phyloP scores from a whole-genome alignment of 2,329 filamentous ascomycete species.

The Pseudogymnoascus sp. region DNA sequence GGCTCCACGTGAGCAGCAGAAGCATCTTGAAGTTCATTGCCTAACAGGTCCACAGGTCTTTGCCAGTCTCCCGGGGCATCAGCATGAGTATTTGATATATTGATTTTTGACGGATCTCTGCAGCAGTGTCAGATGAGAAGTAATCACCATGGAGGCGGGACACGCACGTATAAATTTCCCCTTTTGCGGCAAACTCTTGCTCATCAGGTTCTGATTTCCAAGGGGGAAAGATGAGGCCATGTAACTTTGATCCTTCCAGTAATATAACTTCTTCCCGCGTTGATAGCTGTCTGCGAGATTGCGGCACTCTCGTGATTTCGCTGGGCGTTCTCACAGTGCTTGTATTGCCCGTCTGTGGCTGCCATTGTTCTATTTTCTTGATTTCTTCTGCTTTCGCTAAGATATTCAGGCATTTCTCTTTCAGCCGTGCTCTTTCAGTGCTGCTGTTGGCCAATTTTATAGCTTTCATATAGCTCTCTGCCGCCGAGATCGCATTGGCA shows the following conservation, averaged over 20 bases:
- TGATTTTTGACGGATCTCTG: slow-evolving; percentile 62
- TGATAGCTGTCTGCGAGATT: slow-evolving; percentile 52
- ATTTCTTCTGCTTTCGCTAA: slow-evolving; percentile 67
- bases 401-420: slow-evolving; percentile 60
- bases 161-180: slow-evolving; percentile 53
- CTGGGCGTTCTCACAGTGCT: slow-evolving; percentile 18
- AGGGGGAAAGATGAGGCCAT: slow-evolving; percentile 75
- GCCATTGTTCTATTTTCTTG: slow-evolving; percentile 40
- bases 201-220: slow-evolving; percentile 61
- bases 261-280: slow-evolving; percentile 70
- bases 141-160: slow-evolving; percentile 5
- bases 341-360: slow-evolving; percentile 8
- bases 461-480: slow-evolving; percentile 75
- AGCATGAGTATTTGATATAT: slow-evolving; percentile 65
- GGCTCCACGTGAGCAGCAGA: slow-evolving; percentile 28
- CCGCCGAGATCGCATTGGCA: slow-evolving; percentile 64
- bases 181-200: slow-evolving; percentile 51
- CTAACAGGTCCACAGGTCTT: slow-evolving; percentile 61
- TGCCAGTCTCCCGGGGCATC: slow-evolving; percentile 79
- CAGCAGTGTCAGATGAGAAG: slow-evolving; percentile 21
- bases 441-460: slow-evolving; percentile 51
- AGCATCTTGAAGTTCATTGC: slow-evolving; percentile 11
- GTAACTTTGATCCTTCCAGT: slow-evolving; percentile 67
- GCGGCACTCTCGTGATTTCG: slow-evolving; percentile 24
- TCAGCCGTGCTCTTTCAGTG: slow-evolving; percentile 58